Evolutionary conservation across 2,329 filamentous ascomycete species (phyloP), one percentile per base, ranked within the genome.

Genomic region (Colletotrichum spaethianum): DNA sequence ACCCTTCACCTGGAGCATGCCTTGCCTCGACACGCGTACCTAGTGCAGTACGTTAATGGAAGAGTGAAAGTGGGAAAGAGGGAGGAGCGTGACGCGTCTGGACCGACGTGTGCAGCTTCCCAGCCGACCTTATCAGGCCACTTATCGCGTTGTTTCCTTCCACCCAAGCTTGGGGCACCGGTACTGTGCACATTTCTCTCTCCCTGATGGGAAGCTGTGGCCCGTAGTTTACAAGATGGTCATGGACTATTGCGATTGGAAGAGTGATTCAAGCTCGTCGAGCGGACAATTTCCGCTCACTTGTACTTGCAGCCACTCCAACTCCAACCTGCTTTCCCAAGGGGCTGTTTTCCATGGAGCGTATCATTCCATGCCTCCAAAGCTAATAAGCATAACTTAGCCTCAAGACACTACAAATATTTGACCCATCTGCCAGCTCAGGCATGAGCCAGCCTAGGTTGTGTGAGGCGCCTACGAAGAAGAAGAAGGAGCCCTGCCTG

Each of bases 1-100:
- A 55, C 38, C 26, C 7, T 0, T 4, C 1, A 3, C n/a, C 6
- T 12, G 5, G 33, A 36, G 33, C 33, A 23, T 52, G 42, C 46
- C 57, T 33, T 52, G 42, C 46, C 57, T 33, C 28, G 26, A 67
- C 38, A 53, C 46, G 56, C 36, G 38, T 40, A 40, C 44, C 3
- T 40, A 40, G 38, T 40, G 12, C 38, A 40, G 38, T 40, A 40
- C 38, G 38, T 40, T 11, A 3, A 40, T 44, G 16, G 50, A 36
- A 38, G 33, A 46, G 62, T 42, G 4, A 33, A 20, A 4, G 20
- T 28, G 59, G 33, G 20, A 46, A 33, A 53, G 52, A 52, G n/a
- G n/a, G 50, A 52, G 42, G 46, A 38, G 36, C 55, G 67, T 61
- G 67, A 70, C 55, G 68, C 68, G 68, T 71, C 46, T 50, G 42